These are phyloP conservation scores for Globomyces pollinis-pini DNA, from an alignment of 192 early-diverging fungal genomes.

Conservation along the genomic window DNA sequence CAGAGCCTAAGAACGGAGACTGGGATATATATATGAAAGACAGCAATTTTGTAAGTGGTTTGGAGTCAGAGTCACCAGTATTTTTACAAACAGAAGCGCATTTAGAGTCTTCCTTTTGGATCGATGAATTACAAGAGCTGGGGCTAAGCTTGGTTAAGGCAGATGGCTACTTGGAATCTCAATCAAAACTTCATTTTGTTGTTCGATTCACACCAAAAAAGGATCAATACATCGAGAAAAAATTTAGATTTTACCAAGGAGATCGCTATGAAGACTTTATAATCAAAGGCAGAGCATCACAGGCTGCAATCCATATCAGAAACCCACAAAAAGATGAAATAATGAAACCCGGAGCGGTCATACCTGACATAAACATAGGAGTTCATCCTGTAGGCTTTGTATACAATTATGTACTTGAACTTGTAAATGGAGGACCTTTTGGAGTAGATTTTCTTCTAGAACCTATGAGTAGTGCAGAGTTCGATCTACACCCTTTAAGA, in stretches of 20 bases:
- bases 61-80: neutral
- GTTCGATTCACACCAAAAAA: slow-evolving; percentile 37
- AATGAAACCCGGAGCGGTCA: neutral
- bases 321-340: slow-evolving; percentile 19
- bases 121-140: slow-evolving; percentile 13
- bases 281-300: slow-evolving; percentile 31
- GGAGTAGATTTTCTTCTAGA: slow-evolving; percentile 51
- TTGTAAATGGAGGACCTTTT: slow-evolving; percentile 50
- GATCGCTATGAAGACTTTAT: slow-evolving; percentile 44
- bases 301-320: slow-evolving; percentile 28
- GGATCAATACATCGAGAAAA: slow-evolving; percentile 16
- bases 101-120: slow-evolving; percentile 14
- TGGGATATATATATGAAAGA: slow-evolving; percentile 37
- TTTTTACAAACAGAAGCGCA: slow-evolving; percentile 1
- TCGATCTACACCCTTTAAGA: slow-evolving; percentile 42
- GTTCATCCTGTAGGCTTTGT: slow-evolving; percentile 46
- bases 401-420: slow-evolving; percentile 28
- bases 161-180: slow-evolving; percentile 40
- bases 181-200: slow-evolving; percentile 29
- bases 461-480: slow-evolving; percentile 46
- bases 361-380: slow-evolving; percentile 39
- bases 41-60: neutral
- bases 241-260: slow-evolving; percentile 38
- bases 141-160: slow-evolving; percentile 37
- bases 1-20: slow-evolving; percentile 35